These are phyloP conservation scores for Neurospora hispaniola DNA, from an alignment of 495 filamentous ascomycete species.

Conservation along the genomic window DNA sequence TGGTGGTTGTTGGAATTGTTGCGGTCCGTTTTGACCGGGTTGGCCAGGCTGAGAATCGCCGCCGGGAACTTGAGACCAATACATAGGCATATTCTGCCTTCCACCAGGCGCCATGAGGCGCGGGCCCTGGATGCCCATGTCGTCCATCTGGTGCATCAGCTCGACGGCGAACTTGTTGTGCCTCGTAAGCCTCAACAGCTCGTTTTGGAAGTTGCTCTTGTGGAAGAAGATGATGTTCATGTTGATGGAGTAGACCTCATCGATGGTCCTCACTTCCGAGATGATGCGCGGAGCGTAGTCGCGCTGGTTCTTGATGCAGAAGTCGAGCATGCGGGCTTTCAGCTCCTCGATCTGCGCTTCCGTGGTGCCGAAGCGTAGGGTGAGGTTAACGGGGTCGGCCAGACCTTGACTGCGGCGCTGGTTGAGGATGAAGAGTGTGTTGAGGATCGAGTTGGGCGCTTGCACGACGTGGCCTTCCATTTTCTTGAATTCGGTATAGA, in stretches of 20 bases:
- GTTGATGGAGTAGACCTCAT: constrained; percentile 53
- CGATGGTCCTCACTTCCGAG: constrained; percentile 66
- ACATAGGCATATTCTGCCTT: constrained; percentile 38
- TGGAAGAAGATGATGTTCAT: constrained; percentile 97
- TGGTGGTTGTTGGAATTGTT: neutral
- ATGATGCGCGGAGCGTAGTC: constrained; percentile 87
- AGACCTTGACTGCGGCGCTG: constrained; percentile 81
- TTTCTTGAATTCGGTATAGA: constrained; percentile 98
- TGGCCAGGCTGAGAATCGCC: no score
- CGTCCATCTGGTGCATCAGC: constrained; percentile 73
- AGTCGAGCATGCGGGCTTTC: constrained; percentile 72
- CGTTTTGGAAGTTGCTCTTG: constrained; percentile 87
- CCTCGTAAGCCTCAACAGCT: constrained; percentile 75
- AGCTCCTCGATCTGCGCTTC: constrained; percentile 79
- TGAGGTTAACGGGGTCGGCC: constrained; percentile 76
- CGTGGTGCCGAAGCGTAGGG: constrained; percentile 82
- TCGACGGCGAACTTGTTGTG: constrained; percentile 95
- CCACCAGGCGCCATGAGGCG: constrained; percentile 63
- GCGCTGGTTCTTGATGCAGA: constrained; percentile 75
- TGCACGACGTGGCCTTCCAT: constrained; percentile 95
- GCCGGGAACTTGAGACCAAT: constrained; percentile 25
- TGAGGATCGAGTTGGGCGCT: constrained; percentile 88
- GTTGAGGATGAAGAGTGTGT: constrained; percentile 89
- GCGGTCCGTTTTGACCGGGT: no score
- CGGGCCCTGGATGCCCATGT: constrained; percentile 83